Evolutionary conservation across 805 yeast species (phyloP).

Genomic region (Metschnikowia lunata): DNA sequence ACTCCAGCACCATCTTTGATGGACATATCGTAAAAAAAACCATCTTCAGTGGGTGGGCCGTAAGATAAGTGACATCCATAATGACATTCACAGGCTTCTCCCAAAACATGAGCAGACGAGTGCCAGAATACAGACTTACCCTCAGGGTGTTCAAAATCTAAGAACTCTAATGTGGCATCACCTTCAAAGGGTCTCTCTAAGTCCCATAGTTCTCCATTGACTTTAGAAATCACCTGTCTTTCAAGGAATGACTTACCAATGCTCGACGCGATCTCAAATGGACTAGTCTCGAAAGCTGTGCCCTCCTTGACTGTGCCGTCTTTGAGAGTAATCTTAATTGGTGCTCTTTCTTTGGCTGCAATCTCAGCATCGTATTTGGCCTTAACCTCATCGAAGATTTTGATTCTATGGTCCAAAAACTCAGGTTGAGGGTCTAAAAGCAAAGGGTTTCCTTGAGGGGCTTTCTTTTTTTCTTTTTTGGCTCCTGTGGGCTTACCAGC

Average conservation of each 20-base stretch:
- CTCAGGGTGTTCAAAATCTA: conserved; percentile 90
- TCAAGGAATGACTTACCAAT: conserved; percentile 88
- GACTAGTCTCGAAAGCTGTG: conserved; percentile 84
- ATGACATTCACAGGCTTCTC: conserved; percentile 97
- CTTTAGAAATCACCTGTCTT: conserved; percentile 86
- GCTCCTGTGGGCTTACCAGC: conserved; percentile 12
- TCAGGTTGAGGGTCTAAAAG: conserved; percentile 74
- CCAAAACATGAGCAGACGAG: conserved; percentile 95
- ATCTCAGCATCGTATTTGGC: conserved; percentile 69
- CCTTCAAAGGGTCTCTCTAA: conserved; percentile 87
- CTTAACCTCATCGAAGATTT: conserved; percentile 75
- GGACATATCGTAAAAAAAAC: conserved; percentile 95
- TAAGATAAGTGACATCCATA: conserved; percentile 81
- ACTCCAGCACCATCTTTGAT: conserved; percentile 64
- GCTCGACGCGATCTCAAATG: conserved; percentile 74
- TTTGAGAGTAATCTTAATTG: conserved; percentile 76
- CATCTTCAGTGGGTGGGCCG: conserved; percentile 98
- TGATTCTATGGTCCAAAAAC: conserved; percentile 74
- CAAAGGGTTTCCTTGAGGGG: conserved; percentile 38
- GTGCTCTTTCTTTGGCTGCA: conserved; percentile 51
- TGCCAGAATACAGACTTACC: conserved; percentile 98
- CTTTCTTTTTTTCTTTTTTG: conserved; percentile 41
- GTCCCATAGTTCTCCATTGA: conserved; percentile 88
- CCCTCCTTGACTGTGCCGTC: conserved; percentile 82
- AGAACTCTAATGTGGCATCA: conserved; percentile 65